These are phyloP conservation scores for Talaromyces borbonicus DNA, from an alignment of 495 filamentous ascomycete species.

Conservation along the genomic window DNA sequence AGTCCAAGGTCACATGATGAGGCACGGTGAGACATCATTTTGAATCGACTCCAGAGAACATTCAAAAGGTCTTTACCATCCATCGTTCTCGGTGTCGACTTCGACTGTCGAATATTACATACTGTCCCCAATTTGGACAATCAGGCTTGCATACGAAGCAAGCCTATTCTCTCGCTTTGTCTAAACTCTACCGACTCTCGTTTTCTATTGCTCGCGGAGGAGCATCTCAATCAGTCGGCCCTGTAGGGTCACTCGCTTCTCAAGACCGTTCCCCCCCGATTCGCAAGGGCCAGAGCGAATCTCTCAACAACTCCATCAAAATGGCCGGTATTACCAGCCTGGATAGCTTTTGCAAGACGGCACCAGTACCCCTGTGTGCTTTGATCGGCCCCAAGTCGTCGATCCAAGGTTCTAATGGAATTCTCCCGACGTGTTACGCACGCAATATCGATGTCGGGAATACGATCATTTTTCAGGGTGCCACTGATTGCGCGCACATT, in stretches of 20 bases:
- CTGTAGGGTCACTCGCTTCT: not conserved
- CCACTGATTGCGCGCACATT: conserved; percentile 86
- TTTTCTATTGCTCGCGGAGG: not conserved
- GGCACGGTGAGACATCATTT: conserved; percentile 3
- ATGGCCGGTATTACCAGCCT: conserved; percentile 90
- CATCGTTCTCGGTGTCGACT: too few relatives aligned
- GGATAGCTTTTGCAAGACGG: conserved; percentile 72
- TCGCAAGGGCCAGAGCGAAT: too few relatives aligned
- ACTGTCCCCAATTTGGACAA: not conserved
- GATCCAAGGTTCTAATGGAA: conserved; percentile 61
- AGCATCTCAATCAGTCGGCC: not conserved
- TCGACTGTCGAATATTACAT: not conserved
- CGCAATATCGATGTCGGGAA: conserved; percentile 94
- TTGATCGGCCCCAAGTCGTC: conserved; percentile 60
- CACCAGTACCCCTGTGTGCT: conserved; percentile 77
- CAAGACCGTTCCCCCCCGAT: too few relatives aligned
- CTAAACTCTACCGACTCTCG: not conserved
- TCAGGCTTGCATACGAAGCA: not conserved
- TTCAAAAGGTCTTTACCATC: too few relatives aligned
- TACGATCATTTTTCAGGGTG: conserved; percentile 95
- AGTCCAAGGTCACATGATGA: not conserved
- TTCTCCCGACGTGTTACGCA: conserved; percentile 86
- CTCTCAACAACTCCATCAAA: not conserved
- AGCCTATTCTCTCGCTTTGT: not conserved
- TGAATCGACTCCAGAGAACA: too few relatives aligned